These are phyloP conservation scores for Protea cynaroides DNA, from an alignment of 164 flowering plant genomes.

Conservation along the genomic window DNA sequence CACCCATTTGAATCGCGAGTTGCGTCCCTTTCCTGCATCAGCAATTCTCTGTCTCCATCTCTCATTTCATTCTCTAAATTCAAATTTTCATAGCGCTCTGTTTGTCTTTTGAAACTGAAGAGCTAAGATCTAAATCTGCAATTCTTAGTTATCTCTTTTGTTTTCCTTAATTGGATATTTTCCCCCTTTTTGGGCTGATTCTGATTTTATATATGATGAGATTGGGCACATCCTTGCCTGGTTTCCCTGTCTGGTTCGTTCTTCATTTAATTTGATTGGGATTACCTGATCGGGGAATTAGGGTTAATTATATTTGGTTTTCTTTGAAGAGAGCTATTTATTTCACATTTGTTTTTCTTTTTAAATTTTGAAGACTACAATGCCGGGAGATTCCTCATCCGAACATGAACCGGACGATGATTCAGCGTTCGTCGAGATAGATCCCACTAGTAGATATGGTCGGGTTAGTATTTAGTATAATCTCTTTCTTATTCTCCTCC, in stretches of 20 bases:
- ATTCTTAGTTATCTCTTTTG: not conserved
- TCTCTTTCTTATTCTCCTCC: too few relatives aligned
- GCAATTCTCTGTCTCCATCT: too few relatives aligned
- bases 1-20: not conserved
- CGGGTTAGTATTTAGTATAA: constrained; percentile 22
- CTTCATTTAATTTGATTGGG: not conserved
- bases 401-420: constrained; percentile 24
- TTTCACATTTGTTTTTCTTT: not conserved
- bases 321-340: not conserved
- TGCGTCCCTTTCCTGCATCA: not conserved
- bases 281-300: not conserved
- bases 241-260: not conserved
- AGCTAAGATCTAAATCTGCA: too few relatives aligned
- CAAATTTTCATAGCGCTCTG: not conserved
- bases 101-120: not conserved
- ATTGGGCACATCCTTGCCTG: not conserved
- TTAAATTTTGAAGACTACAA: not conserved
- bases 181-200: too few relatives aligned
- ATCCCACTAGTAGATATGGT: constrained; percentile 69
- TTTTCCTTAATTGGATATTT: not conserved
- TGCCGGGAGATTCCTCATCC: constrained; percentile 1
- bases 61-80: not conserved
- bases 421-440: constrained; percentile 51
- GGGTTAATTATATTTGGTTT: not conserved
- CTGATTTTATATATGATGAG: too few relatives aligned